Conservation (phyloP, 371 early-diverging fungal genomes). For the Mucor racemosus region DNA sequence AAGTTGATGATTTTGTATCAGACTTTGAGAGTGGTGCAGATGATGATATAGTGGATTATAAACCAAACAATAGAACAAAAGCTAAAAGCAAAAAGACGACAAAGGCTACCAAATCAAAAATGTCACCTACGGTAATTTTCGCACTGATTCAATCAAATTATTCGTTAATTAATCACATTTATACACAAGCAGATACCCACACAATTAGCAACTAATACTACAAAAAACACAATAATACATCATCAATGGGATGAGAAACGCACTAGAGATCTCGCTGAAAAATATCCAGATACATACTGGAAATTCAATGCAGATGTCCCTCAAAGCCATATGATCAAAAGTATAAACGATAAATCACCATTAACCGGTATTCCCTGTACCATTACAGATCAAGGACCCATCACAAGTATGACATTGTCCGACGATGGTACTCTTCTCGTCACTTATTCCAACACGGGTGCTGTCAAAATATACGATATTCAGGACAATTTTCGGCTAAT, state of each 20-base stretch:
- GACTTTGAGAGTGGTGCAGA: conserved; percentile 22
- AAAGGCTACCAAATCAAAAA: conserved; percentile 26
- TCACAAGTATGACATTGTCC: conserved; percentile 81
- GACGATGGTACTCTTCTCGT: conserved; percentile 83
- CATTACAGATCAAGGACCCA: conserved; percentile 62
- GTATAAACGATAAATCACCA: conserved; percentile 68
- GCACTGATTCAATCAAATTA: background rate
- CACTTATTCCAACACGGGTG: conserved; percentile 84
- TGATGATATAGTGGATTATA: background rate
- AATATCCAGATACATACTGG: conserved; percentile 73
- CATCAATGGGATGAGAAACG: background rate
- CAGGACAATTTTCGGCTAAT: conserved; percentile 67
- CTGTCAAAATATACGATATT: conserved; percentile 80
- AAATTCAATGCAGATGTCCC: conserved; percentile 47
- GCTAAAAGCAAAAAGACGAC: too few relatives aligned
- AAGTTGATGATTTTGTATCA: conserved; percentile 13
- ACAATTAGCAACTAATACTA: background rate
- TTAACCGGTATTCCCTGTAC: conserved; percentile 59
- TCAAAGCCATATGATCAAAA: conserved; percentile 53
- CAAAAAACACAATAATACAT: background rate
- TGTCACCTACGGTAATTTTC: background rate
- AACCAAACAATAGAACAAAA: background rate
- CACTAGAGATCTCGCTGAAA: conserved; percentile 49
- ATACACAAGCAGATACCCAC: background rate
- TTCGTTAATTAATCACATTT: background rate